phyloP scores from a whole-genome alignment of 352 stramenopile genomes.

The Pythium utonaiense region DNA sequence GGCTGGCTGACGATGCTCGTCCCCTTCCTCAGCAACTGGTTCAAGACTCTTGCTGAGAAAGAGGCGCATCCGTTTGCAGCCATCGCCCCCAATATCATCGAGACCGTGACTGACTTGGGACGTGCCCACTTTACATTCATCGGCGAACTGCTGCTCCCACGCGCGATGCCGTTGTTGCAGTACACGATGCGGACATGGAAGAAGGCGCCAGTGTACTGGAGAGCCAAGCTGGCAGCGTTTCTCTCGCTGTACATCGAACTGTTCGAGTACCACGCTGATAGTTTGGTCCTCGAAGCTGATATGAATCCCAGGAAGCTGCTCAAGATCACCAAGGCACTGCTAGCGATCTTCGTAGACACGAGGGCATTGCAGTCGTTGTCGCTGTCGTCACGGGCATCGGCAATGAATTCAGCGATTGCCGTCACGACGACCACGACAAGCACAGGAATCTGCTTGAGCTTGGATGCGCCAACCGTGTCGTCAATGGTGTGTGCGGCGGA shows the following conservation, averaged over 20 bases:
- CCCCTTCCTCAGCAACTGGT: conserved; percentile 50
- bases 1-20: conserved; percentile 40
- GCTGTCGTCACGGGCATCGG: conserved; percentile 1
- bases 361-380: conserved; percentile 10
- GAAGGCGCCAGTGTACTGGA: conserved; percentile 29
- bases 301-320: conserved; percentile 35
- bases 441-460: conserved; percentile 1
- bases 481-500: conserved; percentile 15
- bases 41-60: conserved; percentile 28
- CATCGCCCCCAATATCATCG: conserved; percentile 34
- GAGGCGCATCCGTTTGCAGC: conserved; percentile 6
- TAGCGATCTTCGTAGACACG: conserved; percentile 17
- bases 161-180: conserved; percentile 43
- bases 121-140: conserved; percentile 40
- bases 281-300: conserved; percentile 28
- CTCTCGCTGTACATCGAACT: conserved; percentile 55
- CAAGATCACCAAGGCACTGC: conserved; percentile 12
- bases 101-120: conserved; percentile 49
- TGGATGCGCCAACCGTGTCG: conserved; percentile 3
- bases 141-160: conserved; percentile 32
- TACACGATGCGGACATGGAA: conserved; percentile 68
- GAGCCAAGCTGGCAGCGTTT: conserved; percentile 46
- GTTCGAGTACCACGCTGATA: conserved; percentile 44
- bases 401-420: background rate
- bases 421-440: background rate